Evolutionary conservation across 106 monocot species (phyloP), one percentile per base, ranked within the genome.

Genomic region (Dendrobium officinale): DNA sequence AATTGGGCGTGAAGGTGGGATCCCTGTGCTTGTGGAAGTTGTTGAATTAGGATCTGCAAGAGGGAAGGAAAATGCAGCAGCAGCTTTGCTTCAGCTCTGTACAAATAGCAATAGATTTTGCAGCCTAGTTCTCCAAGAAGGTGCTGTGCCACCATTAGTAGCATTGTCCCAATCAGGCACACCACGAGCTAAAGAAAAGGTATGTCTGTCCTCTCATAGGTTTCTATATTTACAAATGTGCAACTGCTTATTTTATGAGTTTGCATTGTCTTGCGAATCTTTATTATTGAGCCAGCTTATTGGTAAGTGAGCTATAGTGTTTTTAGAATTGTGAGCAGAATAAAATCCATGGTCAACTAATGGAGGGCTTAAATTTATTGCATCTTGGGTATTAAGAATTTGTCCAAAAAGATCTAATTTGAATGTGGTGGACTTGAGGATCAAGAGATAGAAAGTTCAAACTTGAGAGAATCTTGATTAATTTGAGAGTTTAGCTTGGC

Each of bases 41-140:
- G 98, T 98, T 64, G 98, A 98, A 80, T 88, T 98, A 82, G 98
- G 98, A 15, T 95, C 95, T 68, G 83, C 95, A 41, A 88, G 98
- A 79, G 92, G 92, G 75, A 98, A 95, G 70, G 95, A 98, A 78
- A 91, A 95, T 82, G 98, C 98, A 54, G 98, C 98, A 18, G 98
- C 98, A 67, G 98, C 94, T 76, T 84, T 98, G 84, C 86, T 98
- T 48, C 92, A 98, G 20, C 87, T 98, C 18, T 95, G 98, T 78
- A 92, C 86, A 56, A 95, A 91, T 81, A 95, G 92, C 78, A 92
- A 86, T 72, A 89, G 86, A 79, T 98, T 98, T 67, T 98, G 95
- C 72, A 91, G 82, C 79, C 84, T 81, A 48, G 92, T 95, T 67
- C 91, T 98, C 56, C 92, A 95, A 82, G 92, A 98, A 82, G 95